A percentile compares a stretch with the other conserved stretches of the same genome.
Evolutionary conservation across 2,329 filamentous ascomycete species (phyloP).

Genomic region (Pezizomycotina sp.): DNA sequence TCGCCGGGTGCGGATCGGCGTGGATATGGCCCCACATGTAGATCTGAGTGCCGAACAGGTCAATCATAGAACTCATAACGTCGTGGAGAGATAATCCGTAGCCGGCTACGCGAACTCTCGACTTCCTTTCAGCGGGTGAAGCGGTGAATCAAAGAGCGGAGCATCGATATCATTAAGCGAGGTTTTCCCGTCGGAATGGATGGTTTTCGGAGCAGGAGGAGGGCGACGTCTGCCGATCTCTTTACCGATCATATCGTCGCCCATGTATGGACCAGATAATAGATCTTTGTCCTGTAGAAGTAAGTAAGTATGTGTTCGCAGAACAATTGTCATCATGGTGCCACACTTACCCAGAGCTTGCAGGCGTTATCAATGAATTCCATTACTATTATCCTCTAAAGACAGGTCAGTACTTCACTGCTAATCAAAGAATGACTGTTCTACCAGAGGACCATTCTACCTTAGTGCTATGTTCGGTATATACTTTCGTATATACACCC

Average conservation of each 20-base stretch:
- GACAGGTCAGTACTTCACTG: too few species aligned
- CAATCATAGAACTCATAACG: slow-evolving; percentile 90
- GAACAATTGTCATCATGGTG: too few species aligned
- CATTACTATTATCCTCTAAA: slow-evolving; percentile 73
- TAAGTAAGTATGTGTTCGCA: too few species aligned
- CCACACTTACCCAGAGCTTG: slow-evolving; percentile 74
- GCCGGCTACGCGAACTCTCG: slow-evolving; percentile 40
- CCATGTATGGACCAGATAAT: slow-evolving; percentile 61
- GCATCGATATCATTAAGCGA: slow-evolving; percentile 6
- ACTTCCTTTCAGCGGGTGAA: slow-evolving; percentile 5
- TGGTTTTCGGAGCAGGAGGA: slow-evolving; percentile 5
- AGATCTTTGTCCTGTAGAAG: slow-evolving; percentile 79
- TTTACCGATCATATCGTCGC: slow-evolving; percentile 39
- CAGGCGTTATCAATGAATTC: slow-evolving; percentile 98
- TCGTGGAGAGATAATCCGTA: slow-evolving; percentile 67
- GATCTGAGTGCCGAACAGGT: slow-evolving; percentile 93
- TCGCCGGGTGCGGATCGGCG: slow-evolving; percentile 81
- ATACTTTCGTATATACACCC: slow-evolving; percentile 76
- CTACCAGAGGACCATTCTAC: too few species aligned
- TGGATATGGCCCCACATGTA: slow-evolving; percentile 93
- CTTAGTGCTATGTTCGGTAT: slow-evolving; percentile 47
- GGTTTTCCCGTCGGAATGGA: slow-evolving; percentile 6
- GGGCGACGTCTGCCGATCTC: slow-evolving; percentile 8
- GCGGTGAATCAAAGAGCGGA: background rate
- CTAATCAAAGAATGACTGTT: too few species aligned